Evolutionary conservation across 2,329 filamentous ascomycete species (phyloP), one percentile per base, ranked within the genome.

Genomic region (Coleophoma crateriformis): DNA sequence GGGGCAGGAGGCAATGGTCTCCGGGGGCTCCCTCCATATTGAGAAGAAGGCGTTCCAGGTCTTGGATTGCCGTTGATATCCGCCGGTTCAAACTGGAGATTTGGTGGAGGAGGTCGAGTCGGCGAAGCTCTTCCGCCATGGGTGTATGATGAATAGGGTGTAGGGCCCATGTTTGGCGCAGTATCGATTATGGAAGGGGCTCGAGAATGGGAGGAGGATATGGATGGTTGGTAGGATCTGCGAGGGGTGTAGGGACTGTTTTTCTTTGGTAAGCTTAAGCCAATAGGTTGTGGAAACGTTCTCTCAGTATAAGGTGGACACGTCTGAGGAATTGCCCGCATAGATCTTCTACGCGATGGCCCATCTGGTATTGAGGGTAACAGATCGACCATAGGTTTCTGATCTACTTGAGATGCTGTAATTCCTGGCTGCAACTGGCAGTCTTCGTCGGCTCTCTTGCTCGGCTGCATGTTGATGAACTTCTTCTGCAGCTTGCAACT

Each of bases 51-150:
- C 0, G 92, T 96, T 5, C 92, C 92, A 1, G 94, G 92, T 51
- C 94, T 76, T 7, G 94, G 91, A 54, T 82, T 91, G 45, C 94
- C 94, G 62, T 97, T 92, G 51, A 97, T 70, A 59, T 96, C 91
- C 19, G 85, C 78, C 0, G 90, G 89, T 67, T 97, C 94, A 67
- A 94, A 97, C 4, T 83, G 77, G 20, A 85, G 73, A 56, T 76
- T 83, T 1, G 88, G 81, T 3, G 89, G 85, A 8, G 88, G 87
- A 46, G 88, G 79, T 27, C 78, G 68, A 68, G 77, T 76, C 1
- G 79, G 80, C 6, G 83, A 82, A 13, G 65, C 59, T 12, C 71
- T 66, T 48, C 68, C 73, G 49, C 71, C 67, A 37, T 71, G 70
- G 34, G 74, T 74, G 56, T 79, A 86, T 14, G 77, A 74, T 10